Evolutionary conservation across 768 basidiomycete genomes (phyloP).

Genomic region (Lactarius akahatsu): DNA sequence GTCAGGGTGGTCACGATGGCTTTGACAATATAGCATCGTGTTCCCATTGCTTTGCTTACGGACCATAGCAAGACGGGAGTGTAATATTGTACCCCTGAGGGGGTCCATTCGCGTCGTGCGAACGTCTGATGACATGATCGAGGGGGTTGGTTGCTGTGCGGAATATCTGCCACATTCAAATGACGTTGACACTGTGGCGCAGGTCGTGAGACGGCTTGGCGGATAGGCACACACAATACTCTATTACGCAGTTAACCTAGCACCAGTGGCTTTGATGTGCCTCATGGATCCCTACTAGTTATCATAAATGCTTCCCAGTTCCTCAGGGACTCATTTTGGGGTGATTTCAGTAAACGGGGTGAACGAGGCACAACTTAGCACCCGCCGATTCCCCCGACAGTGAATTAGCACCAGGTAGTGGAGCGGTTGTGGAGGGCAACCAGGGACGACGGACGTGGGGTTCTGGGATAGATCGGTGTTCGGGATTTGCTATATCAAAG

Average conservation of each 20-base stretch:
- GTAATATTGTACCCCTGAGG: neutral
- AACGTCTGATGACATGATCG: neutral
- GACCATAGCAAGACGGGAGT: neutral
- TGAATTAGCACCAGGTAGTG: neutral
- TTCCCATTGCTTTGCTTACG: neutral
- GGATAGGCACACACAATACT: neutral
- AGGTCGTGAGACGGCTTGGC: neutral
- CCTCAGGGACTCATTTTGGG: neutral
- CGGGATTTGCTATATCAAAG: neutral
- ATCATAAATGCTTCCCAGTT: neutral
- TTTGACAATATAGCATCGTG: slow-evolving; percentile 18
- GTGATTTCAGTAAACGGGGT: neutral
- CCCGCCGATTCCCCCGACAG: neutral
- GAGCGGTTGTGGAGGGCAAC: neutral
- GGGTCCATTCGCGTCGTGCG: neutral
- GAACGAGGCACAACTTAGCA: neutral
- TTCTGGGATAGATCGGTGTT: neutral
- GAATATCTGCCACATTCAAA: neutral
- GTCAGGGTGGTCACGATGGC: slow-evolving; percentile 53
- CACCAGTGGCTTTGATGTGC: neutral
- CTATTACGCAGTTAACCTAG: neutral
- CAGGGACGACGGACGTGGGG: neutral
- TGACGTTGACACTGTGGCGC: neutral
- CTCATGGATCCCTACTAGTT: neutral
- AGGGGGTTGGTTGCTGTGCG: neutral